Evolutionary conservation across 768 basidiomycete species (phyloP).

Genomic region (Cubamyces sp.): DNA sequence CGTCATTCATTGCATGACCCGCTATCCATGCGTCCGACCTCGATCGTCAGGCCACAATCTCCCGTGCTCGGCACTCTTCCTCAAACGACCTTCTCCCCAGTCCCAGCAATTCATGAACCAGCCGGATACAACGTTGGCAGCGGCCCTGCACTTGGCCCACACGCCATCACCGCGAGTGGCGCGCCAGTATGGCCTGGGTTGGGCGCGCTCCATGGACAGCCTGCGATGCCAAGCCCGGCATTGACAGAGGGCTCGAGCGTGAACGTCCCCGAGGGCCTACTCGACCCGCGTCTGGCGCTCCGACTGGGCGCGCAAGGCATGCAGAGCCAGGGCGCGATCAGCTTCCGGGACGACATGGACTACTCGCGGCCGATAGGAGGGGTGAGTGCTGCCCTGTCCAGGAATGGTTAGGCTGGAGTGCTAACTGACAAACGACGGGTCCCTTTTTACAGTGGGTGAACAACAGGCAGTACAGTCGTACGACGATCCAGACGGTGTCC

Average conservation of each 20-base stretch:
- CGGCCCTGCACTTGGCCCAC: neutral
- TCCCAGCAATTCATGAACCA: neutral
- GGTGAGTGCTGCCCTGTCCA: constrained; percentile 23
- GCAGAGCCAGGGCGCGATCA: constrained; percentile 33
- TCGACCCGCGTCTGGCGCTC: constrained; percentile 27
- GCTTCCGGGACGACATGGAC: constrained; percentile 35
- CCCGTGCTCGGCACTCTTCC: constrained; percentile 22
- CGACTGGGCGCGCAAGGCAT: constrained; percentile 23
- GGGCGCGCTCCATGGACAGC: constrained; percentile 7
- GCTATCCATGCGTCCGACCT: constrained; percentile 9
- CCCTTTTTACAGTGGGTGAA: constrained; percentile 22
- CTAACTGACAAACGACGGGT: constrained; percentile 1
- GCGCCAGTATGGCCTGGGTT: constrained; percentile 26
- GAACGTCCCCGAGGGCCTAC: constrained; percentile 31
- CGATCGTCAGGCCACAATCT: constrained; percentile 25
- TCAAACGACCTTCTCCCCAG: constrained; percentile 4
- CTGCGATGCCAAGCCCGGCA: constrained; percentile 31
- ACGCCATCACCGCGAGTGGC: constrained; percentile 2
- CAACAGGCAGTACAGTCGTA: constrained; percentile 29
- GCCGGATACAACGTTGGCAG: neutral
- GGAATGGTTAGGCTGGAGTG: neutral
- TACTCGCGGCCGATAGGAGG: constrained; percentile 35
- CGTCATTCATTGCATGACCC: constrained; percentile 8
- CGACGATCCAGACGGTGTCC: constrained; percentile 28
- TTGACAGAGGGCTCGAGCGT: constrained; percentile 29